These are phyloP conservation scores for Myxozyma kluyveri DNA, from an alignment of 805 yeast species.

Conservation along the genomic window DNA sequence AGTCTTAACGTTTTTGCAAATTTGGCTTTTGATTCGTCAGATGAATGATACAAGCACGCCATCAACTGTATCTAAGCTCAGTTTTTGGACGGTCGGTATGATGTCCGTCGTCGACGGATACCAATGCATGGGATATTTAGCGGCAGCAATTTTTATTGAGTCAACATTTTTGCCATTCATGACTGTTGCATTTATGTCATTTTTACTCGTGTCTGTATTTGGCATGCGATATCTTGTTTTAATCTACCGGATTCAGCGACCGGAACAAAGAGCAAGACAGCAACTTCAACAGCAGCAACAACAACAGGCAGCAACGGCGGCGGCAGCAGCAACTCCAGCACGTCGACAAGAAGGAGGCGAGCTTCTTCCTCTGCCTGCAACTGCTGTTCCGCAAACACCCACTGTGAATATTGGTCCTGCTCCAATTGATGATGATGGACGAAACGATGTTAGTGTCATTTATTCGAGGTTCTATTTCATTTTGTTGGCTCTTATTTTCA, in stretches of 20 bases:
- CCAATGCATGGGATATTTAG: slow-evolving; percentile 58
- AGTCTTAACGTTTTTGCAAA: slow-evolving; percentile 50
- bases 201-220: slow-evolving; percentile 51
- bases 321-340: slow-evolving; percentile 30
- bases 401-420: slow-evolving; percentile 34
- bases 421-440: slow-evolving; percentile 23
- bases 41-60: slow-evolving; percentile 74
- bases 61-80: slow-evolving; percentile 69
- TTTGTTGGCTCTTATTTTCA: slow-evolving; percentile 53
- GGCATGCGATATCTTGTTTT: slow-evolving; percentile 58
- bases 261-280: slow-evolving; percentile 31
- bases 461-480: slow-evolving; percentile 57
- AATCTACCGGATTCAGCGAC: slow-evolving; percentile 62
- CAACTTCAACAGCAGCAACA: slow-evolving; percentile 10
- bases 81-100: slow-evolving; percentile 64
- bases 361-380: slow-evolving; percentile 32
- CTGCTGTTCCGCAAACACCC: slow-evolving; percentile 49
- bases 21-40: slow-evolving; percentile 60
- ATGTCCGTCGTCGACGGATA: slow-evolving; percentile 70
- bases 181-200: slow-evolving; percentile 65
- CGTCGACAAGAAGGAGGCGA: slow-evolving; percentile 30
- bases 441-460: slow-evolving; percentile 49
- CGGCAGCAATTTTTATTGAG: slow-evolving; percentile 54
- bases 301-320: slow-evolving; percentile 11
- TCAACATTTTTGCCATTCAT: slow-evolving; percentile 65